These are phyloP conservation scores for Pseudogymnoascus sp. DNA, from an alignment of 2,329 filamentous ascomycete genomes.

Conservation along the genomic window DNA sequence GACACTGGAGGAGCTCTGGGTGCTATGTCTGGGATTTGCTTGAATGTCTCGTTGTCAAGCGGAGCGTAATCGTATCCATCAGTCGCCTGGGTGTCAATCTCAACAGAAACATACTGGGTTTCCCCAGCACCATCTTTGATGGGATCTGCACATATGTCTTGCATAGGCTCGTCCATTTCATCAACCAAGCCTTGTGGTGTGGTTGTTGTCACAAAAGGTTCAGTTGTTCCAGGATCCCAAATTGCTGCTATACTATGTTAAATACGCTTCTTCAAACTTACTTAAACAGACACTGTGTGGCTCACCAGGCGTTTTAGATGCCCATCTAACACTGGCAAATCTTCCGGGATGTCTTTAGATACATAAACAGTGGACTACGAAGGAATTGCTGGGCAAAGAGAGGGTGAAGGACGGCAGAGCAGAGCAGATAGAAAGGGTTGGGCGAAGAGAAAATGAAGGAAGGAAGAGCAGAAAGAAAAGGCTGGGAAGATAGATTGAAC, in stretches of 20 bases:
- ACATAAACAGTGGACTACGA: neutral
- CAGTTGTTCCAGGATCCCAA: neutral
- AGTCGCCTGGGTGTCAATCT: conserved; percentile 19
- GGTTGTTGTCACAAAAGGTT: neutral
- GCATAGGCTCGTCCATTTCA: conserved; percentile 7
- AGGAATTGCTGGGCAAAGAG: neutral
- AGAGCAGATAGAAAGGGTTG: neutral
- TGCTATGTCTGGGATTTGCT: neutral
- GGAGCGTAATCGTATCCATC: conserved; percentile 1
- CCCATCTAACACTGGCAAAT: neutral
- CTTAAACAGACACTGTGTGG: conserved; percentile 3
- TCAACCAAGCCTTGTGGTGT: neutral
- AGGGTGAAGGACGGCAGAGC: neutral
- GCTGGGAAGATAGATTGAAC: neutral
- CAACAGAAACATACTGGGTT: conserved; percentile 19
- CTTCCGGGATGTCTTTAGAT: neutral
- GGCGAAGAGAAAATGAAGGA: neutral
- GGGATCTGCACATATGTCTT: conserved; percentile 12
- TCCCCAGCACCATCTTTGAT: conserved; percentile 13
- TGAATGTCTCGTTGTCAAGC: neutral
- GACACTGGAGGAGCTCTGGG: neutral
- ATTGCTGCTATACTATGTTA: neutral
- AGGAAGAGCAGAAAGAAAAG: neutral
- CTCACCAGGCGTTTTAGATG: neutral
- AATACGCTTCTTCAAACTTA: conserved; percentile 14